phyloP scores from a whole-genome alignment of 2,329 filamentous ascomycete genomes.

The Penicillium sp. region DNA sequence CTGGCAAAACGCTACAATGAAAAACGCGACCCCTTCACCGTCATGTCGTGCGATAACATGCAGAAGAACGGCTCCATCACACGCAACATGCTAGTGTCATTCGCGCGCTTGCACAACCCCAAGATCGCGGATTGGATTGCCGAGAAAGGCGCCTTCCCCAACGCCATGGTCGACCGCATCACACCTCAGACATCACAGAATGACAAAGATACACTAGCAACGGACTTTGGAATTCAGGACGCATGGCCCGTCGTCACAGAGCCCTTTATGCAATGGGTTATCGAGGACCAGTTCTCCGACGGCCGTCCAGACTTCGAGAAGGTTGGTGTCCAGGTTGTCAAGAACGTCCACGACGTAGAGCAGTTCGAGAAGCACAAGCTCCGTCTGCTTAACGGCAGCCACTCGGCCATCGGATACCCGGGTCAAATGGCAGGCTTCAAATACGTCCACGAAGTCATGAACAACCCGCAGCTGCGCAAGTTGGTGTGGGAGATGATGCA shows the following conservation, averaged over 20 bases:
- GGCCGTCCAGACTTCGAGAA: conserved; percentile 55
- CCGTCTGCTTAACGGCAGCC: conserved; percentile 55
- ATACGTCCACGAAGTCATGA: conserved; percentile 57
- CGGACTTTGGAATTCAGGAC: conserved; percentile 51
- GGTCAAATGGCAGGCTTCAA: conserved; percentile 55
- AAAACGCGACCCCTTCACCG: conserved; percentile 52
- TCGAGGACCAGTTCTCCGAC: conserved; percentile 55
- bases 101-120: conserved; percentile 51
- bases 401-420: conserved; percentile 55
- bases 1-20: conserved; percentile 50
- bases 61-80: conserved; percentile 58
- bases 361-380: conserved; percentile 60
- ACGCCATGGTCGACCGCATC: conserved; percentile 58
- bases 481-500: conserved; percentile 59
- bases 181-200: conserved; percentile 51
- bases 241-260: conserved; percentile 57
- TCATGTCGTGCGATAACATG: conserved; percentile 59
- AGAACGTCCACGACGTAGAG: conserved; percentile 54
- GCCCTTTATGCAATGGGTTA: conserved; percentile 58
- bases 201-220: conserved; percentile 49
- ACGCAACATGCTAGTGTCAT: conserved; percentile 53
- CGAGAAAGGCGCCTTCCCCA: conserved; percentile 53
- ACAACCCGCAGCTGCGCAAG: conserved; percentile 49
- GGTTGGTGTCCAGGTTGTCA: conserved; percentile 55
- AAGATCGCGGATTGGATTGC: conserved; percentile 53